These are phyloP conservation scores for Syncephalastrum sp. DNA, from an alignment of 371 early-diverging fungal species.

Conservation along the genomic window DNA sequence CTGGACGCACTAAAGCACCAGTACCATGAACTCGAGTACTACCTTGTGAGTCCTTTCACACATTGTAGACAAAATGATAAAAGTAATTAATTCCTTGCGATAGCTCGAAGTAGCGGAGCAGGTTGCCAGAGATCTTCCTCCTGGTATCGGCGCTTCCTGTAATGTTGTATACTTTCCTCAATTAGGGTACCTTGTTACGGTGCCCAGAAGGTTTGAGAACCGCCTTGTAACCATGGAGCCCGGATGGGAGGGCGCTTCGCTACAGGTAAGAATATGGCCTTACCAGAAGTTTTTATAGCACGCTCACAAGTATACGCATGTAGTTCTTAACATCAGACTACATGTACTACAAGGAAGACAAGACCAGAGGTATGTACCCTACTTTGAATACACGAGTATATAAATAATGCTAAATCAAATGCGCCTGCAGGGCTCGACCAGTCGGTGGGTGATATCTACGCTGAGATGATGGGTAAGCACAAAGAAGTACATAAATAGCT, in stretches of 20 bases:
- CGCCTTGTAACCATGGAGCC: no score
- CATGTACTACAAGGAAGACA: constrained; percentile 70
- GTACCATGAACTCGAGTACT: constrained; percentile 56
- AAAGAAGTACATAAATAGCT: not conserved
- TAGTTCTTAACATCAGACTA: constrained; percentile 72
- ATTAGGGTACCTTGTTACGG: constrained; percentile 74
- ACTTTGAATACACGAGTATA: not conserved
- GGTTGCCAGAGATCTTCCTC: constrained; percentile 51
- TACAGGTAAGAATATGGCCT: constrained; percentile 17
- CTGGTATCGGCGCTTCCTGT: constrained; percentile 43
- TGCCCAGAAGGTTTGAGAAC: constrained; percentile 47
- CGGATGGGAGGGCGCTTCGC: not conserved
- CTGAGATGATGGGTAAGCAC: constrained; percentile 61
- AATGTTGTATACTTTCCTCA: constrained; percentile 86
- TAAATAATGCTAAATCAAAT: not conserved
- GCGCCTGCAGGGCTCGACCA: constrained; percentile 62
- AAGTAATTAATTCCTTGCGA: not conserved
- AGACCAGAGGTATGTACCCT: constrained; percentile 57
- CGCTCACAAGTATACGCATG: no score
- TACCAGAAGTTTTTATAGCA: not conserved
- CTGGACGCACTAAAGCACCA: constrained; percentile 62
- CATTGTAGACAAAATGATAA: not conserved
- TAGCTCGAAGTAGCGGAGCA: constrained; percentile 64
- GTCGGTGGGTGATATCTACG: constrained; percentile 74
- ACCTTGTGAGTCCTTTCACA: constrained; percentile 34